Conservation (phyloP, 2,329 filamentous ascomycete species). For the Monosporascus sp. region DNA sequence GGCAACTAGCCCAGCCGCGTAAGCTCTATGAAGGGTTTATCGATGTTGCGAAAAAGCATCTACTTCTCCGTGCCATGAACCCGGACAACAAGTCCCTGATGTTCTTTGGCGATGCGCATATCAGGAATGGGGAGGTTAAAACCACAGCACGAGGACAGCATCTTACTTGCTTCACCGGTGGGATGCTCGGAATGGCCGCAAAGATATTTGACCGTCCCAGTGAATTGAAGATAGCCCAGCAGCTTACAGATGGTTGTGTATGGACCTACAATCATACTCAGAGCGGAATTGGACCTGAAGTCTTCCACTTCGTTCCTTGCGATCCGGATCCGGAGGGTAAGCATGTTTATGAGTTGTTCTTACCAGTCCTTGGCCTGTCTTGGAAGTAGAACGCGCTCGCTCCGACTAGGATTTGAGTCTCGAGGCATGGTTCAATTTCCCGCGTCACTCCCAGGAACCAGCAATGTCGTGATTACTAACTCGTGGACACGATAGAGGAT, state of each 20-base stretch:
- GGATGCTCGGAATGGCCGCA: constrained; percentile 59
- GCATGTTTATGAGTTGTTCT: too few relatives aligned
- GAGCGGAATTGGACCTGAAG: constrained; percentile 58
- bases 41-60: constrained; percentile 37
- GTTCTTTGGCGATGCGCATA: constrained; percentile 42
- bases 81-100: constrained; percentile 38
- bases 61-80: constrained; percentile 40
- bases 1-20: constrained; percentile 45
- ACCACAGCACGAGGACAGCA: constrained; percentile 42
- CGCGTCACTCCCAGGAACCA: too few relatives aligned
- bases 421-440: too few relatives aligned
- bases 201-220: constrained; percentile 51
- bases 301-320: constrained; percentile 43
- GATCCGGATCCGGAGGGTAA: constrained; percentile 14
- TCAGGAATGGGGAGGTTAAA: constrained; percentile 19
- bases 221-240: constrained; percentile 51
- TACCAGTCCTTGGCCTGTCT: too few relatives aligned
- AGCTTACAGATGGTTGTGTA: constrained; percentile 59
- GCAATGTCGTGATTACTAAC: too few relatives aligned
- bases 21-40: constrained; percentile 42
- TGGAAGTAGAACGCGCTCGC: too few relatives aligned
- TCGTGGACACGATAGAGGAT: constrained; percentile 8
- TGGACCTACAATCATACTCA: constrained; percentile 56
- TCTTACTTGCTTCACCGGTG: constrained; percentile 58
- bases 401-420: too few relatives aligned